Evolutionary conservation across 225 moss, liverwort and hornwort species (phyloP).

Genomic region (Bryoerythrophyllum caledonicum): DNA sequence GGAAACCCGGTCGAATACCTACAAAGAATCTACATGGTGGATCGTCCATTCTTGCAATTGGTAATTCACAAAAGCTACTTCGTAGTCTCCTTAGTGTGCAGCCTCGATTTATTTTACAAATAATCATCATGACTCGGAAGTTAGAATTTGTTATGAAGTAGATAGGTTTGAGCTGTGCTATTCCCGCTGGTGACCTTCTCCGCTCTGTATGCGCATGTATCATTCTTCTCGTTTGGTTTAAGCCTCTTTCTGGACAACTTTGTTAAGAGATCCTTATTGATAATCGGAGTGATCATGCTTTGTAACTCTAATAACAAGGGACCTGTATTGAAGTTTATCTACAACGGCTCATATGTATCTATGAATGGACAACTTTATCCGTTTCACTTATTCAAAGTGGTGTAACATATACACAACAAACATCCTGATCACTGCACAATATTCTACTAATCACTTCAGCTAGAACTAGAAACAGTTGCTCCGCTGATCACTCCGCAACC

Average conservation of each 20-base stretch:
- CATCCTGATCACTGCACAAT: too few relatives aligned
- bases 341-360: too few relatives aligned
- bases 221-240: not conserved
- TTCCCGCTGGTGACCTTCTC: not conserved
- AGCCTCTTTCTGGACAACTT: not conserved
- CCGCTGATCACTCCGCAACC: too few relatives aligned
- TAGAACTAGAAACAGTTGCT: too few relatives aligned
- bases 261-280: slow-evolving; percentile 4
- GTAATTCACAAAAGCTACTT: not conserved
- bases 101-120: slow-evolving; percentile 10
- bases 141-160: not conserved
- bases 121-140: not conserved
- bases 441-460: too few relatives aligned
- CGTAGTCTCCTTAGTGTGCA: not conserved
- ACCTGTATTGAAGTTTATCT: not conserved
- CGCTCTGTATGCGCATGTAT: not conserved
- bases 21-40: not conserved
- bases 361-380: too few relatives aligned
- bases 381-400: too few relatives aligned
- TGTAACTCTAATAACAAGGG: not conserved
- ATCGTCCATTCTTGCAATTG: not conserved
- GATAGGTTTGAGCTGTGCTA: not conserved
- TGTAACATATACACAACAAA: too few relatives aligned
- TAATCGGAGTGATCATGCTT: slow-evolving; percentile 3
- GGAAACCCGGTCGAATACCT: not conserved